These are phyloP conservation scores for Lipomyces anomalus DNA, from an alignment of 805 yeast species.

Conservation along the genomic window DNA sequence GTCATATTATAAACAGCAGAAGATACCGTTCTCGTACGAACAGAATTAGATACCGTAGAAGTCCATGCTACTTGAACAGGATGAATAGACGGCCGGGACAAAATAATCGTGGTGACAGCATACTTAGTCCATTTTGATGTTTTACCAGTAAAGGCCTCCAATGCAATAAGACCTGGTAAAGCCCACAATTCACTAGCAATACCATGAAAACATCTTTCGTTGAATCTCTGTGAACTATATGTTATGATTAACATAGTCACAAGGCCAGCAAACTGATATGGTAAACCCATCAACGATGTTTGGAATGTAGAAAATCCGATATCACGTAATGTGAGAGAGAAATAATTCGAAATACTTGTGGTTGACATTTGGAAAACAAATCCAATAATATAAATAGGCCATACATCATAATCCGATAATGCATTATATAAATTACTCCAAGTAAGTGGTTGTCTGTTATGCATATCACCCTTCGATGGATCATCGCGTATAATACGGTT, in stretches of 20 bases:
- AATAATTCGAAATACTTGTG: slow-evolving; percentile 39
- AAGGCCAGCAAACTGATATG: slow-evolving; percentile 33
- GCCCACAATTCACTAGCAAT: slow-evolving; percentile 7
- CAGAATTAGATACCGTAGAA: slow-evolving; percentile 55
- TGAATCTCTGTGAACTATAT: slow-evolving; percentile 18
- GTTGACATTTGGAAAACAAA: slow-evolving; percentile 39
- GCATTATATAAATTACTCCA: slow-evolving; percentile 36
- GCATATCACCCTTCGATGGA: slow-evolving; percentile 60
- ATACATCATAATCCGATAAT: slow-evolving; percentile 45
- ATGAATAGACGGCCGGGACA: slow-evolving; percentile 35
- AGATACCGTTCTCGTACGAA: slow-evolving; percentile 56
- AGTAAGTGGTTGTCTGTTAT: slow-evolving; percentile 51
- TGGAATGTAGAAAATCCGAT: slow-evolving; percentile 51
- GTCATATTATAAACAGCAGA: slow-evolving; percentile 60
- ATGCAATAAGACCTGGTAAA: slow-evolving; percentile 6
- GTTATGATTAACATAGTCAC: slow-evolving; percentile 34
- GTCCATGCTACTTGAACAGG: slow-evolving; percentile 54
- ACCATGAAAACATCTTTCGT: slow-evolving; percentile 2
- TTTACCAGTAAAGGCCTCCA: slow-evolving; percentile 23
- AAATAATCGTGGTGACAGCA: slow-evolving; percentile 24
- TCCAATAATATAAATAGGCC: slow-evolving; percentile 52
- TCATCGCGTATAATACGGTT: slow-evolving; percentile 58
- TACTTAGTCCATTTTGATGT: slow-evolving; percentile 16
- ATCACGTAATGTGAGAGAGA: slow-evolving; percentile 44
- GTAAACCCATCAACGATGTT: slow-evolving; percentile 50